phyloP scores from a whole-genome alignment of 2,329 filamentous ascomycete genomes.

The Pyricularia grisea region DNA sequence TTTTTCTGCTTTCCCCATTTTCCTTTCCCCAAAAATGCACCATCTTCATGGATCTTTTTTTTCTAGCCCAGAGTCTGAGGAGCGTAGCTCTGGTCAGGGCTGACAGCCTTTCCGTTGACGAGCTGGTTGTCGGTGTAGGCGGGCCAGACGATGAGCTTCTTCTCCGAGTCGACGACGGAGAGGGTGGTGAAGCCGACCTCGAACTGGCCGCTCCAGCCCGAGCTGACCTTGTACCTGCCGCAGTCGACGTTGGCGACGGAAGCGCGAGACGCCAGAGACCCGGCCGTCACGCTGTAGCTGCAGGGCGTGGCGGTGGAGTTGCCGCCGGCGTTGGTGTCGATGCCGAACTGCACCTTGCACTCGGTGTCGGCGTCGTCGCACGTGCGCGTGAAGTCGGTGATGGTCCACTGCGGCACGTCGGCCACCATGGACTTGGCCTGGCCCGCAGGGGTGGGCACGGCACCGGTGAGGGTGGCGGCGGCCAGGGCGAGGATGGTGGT shows the following conservation, averaged over 20 bases:
- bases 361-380: constrained; percentile 17
- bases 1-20: too few species aligned
- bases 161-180: constrained; percentile 32
- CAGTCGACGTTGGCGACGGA: constrained; percentile 30
- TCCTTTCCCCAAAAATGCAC: neutral
- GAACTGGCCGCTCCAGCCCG: constrained; percentile 47
- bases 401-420: constrained; percentile 4
- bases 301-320: constrained; percentile 21
- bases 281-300: constrained; percentile 25
- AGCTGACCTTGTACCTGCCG: constrained; percentile 40
- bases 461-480: constrained; percentile 3
- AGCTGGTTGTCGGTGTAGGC: constrained; percentile 44
- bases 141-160: constrained; percentile 38
- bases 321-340: constrained; percentile 22
- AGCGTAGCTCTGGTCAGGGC: constrained; percentile 37
- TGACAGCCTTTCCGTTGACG: constrained; percentile 30
- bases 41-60: too few species aligned
- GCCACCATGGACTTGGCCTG: constrained; percentile 3
- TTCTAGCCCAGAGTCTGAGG: constrained; percentile 2
- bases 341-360: constrained; percentile 34
- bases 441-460: neutral
- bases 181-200: constrained; percentile 45
- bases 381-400: constrained; percentile 2
- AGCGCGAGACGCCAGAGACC: constrained; percentile 20
- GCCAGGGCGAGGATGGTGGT: constrained; percentile 1